These are phyloP conservation scores for Mallotus repandus DNA, from an alignment of 441 rosid species.

Conservation along the genomic window DNA sequence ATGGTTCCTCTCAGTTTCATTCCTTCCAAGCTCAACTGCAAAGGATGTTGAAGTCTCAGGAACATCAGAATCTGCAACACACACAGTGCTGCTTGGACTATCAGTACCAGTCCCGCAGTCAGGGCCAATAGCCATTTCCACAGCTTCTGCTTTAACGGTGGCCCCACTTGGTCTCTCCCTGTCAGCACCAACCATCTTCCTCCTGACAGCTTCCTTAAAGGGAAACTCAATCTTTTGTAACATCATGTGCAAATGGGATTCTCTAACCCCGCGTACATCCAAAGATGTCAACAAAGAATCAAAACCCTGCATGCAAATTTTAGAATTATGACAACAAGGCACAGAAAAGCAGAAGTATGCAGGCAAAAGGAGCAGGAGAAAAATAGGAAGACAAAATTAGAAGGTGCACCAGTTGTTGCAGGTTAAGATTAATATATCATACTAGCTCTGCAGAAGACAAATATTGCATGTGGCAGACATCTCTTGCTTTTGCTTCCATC, in stretches of 20 bases:
- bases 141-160: constrained; percentile 32
- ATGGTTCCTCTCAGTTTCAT: constrained; percentile 37
- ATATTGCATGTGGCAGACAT: constrained; percentile 8
- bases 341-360: background rate
- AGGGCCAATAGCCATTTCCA: constrained; percentile 22
- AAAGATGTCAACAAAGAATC: constrained; percentile 57
- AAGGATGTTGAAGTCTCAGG: constrained; percentile 62
- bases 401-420: background rate
- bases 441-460: constrained; percentile 2
- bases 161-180: constrained; percentile 24
- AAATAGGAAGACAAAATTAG: no score
- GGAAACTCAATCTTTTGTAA: constrained; percentile 63
- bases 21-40: constrained; percentile 56
- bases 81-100: constrained; percentile 37
- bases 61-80: constrained; percentile 46
- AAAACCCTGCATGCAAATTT: constrained; percentile 52
- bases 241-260: constrained; percentile 67
- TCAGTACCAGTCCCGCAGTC: constrained; percentile 22
- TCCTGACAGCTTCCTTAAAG: constrained; percentile 62
- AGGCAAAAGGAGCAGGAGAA: background rate
- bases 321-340: constrained; percentile 7
- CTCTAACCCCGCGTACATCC: constrained; percentile 79
- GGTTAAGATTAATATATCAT: constrained; percentile 8
- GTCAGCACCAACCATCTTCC: constrained; percentile 20
- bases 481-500: constrained; percentile 14